Evolutionary conservation across 2,329 filamentous ascomycete species (phyloP), one percentile per base, ranked within the genome.

Genomic region (Pseudofabraea citricarpa): DNA sequence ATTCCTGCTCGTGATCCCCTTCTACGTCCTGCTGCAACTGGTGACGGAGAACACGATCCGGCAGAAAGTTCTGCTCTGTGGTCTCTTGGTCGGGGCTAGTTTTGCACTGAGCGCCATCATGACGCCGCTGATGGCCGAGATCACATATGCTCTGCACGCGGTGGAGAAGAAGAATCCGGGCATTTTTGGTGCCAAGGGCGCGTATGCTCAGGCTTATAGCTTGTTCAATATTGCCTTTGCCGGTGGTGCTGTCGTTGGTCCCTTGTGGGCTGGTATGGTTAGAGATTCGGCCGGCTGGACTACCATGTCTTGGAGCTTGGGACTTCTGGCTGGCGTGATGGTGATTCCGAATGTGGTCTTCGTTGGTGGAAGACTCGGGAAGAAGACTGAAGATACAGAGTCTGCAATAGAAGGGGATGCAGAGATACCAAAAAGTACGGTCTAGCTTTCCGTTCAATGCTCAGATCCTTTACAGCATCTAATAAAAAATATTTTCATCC

Each of bases 121-220:
- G 51, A 77, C 81, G 0, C 78, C 83, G 0, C 63, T 87, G 19
- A 81, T 87, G 73, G 81, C 83, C 0, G 85, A 88, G 62, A 79
- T 88, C 20, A 72, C 72, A 4, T 69, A 71, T 18, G 65, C 75
- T 2, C 74, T 80, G 0, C 69, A 73, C 41, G 68, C 67, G 3
- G 79, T 79, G 53, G 77, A 79, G 49, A 63, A 64, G 33, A 61
- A 67, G 31, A 61, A 66, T 1, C 69, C 71, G 0, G 62, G 65
- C 3, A 63, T 71, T 21, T 81, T 79, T 54, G 77, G 77, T 1
- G 64, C 63, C 27, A 72, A 71, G 31, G 74, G 75, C 3, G 76
- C 76, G 0, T 74, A 78, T 59, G 78, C 77, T 5, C 70, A 81
- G 46, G 77, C 76, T 0, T 79, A 78, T 54, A 72, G 71, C 1